Evolutionary conservation across 176 grass and related monocot genomes (phyloP).

Genomic region (Carex kokanica): DNA sequence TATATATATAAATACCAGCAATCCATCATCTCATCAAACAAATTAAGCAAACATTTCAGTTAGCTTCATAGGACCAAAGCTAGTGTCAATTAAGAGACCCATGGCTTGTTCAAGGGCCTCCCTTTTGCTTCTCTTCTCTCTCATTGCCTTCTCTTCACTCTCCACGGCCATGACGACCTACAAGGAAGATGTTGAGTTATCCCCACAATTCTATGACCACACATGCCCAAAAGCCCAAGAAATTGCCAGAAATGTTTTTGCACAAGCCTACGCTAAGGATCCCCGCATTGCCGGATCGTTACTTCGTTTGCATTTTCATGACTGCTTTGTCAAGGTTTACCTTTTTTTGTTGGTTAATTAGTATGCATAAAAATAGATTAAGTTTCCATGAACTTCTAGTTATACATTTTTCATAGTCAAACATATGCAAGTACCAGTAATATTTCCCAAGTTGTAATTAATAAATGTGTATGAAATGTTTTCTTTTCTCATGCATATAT

Average conservation of each 20-base stretch:
- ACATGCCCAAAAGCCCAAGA: constrained; percentile 71
- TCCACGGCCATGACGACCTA: not conserved
- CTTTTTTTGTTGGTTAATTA: not conserved
- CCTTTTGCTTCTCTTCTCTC: not conserved
- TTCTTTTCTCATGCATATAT: not conserved
- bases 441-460: not conserved
- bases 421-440: not conserved
- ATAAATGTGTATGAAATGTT: not conserved
- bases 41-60: not conserved
- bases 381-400: not conserved
- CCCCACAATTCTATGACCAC: constrained; percentile 57
- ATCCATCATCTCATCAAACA: not conserved
- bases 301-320: constrained; percentile 77
- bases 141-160: not conserved
- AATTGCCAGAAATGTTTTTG: constrained; percentile 50
- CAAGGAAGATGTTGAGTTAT: constrained; percentile 21
- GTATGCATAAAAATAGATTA: not conserved
- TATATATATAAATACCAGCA: constrained; percentile 14
- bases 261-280: constrained; percentile 55
- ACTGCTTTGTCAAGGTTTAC: constrained; percentile 80
- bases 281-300: constrained; percentile 67
- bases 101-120: constrained; percentile 6
- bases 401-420: not conserved
- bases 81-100: not conserved
- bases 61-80: not conserved